Evolutionary conservation across 2,329 filamentous ascomycete species (phyloP), one percentile per base, ranked within the genome.

Genomic region (Trichoderma citrinoviride): DNA sequence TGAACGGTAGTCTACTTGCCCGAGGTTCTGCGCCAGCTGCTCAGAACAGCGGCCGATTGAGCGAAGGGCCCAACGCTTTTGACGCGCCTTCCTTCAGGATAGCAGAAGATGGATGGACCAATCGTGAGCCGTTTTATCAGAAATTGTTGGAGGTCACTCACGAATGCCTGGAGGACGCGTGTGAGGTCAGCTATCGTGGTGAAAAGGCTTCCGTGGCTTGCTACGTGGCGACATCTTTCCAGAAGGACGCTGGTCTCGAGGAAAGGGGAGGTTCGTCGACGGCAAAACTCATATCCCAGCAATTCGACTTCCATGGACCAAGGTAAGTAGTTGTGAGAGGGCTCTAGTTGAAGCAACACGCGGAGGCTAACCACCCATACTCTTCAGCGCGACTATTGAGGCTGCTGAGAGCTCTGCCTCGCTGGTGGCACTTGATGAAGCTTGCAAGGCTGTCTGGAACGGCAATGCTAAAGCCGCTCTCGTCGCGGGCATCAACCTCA

Each of bases 401-500:
- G 65, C 27, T 29, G 41, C 54, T 8, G 63, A 54, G 3, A 50
- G 37, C n/a, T 65, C 66, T 7, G 40, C 63, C 2, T 62, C 63
- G 12, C 33, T 67, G 12, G n/a, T 47, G 2, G 40, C 54, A 7
- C 40, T 67, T 23, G 41, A 65, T 37, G 33, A 57, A n/a, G 65
- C 65, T 2, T 65, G 50, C 14, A 29, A 15, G 7, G 49, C 29
- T 15, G n/a, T 67, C 1, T 44, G 14, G 7, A 25, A 21, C 10
- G 56, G 61, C 15, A 62, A 61, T 17, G 55, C 41, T 40, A 62
- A 47, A 53, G 50, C 61, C 6, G 77, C 75, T 2, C 33, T 79
- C 21, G 77, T 79, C 1, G 72, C 67, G 6, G 77, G 75, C 0
- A 62, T 70, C 1, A 79, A 73, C 65, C 49, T 79, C 6, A 73